A percentile compares a stretch with the other conserved stretches of the same genome.
Conservation (phyloP, 306 rosid species). For the Cyclanthera cordifolia region DNA sequence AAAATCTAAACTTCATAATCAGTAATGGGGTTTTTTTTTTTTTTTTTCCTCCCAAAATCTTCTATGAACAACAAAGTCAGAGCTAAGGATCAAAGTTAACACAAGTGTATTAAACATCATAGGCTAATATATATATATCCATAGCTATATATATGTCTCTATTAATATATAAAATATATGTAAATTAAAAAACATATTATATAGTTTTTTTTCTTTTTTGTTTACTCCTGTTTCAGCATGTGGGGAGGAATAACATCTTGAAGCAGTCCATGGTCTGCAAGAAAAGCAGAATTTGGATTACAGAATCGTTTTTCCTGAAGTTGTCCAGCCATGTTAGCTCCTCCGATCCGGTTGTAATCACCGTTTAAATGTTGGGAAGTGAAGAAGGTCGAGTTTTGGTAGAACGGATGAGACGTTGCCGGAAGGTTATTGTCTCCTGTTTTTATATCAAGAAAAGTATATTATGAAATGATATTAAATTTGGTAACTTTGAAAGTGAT, state of each 20-base stretch:
- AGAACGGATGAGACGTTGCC: not conserved
- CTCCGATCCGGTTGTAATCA: not conserved
- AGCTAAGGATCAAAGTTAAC: not conserved
- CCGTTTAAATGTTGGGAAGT: not conserved
- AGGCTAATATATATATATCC: not conserved
- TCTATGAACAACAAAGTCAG: constrained; percentile 7
- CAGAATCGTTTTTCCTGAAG: constrained; percentile 43
- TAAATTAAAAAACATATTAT: not conserved
- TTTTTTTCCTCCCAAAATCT: not conserved
- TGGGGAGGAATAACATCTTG: constrained; percentile 73
- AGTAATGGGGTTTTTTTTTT: not conserved
- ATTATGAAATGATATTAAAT: not conserved
- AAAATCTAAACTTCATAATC: not conserved
- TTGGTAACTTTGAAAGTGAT: too few relatives aligned
- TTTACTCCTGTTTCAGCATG: constrained; percentile 53
- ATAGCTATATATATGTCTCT: not conserved
- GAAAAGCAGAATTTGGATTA: constrained; percentile 22
- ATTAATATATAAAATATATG: not conserved
- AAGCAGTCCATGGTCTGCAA: constrained; percentile 69
- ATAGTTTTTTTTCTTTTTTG: too few relatives aligned
- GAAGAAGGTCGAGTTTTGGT: not conserved
- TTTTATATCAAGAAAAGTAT: not conserved
- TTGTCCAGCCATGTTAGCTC: constrained; percentile 17
- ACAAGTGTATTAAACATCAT: not conserved
- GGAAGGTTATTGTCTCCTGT: not conserved